Evolutionary conservation across 1,139 yeast species (phyloP).

Genomic region (Kurtzmaniella quercitrusa): DNA sequence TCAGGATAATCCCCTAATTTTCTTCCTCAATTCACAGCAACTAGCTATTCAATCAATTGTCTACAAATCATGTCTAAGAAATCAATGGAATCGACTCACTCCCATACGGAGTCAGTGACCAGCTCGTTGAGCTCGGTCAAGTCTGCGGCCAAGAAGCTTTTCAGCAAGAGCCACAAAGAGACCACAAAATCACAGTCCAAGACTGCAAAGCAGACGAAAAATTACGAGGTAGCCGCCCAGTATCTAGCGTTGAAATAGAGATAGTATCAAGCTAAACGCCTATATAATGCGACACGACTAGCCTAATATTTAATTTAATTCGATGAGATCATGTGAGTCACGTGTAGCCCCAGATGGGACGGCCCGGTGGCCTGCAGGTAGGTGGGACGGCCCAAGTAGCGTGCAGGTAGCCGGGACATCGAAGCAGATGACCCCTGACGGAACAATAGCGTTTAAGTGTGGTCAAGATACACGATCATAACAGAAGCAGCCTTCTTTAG

Average conservation of each 20-base stretch:
- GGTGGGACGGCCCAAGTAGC: not conserved
- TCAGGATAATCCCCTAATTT: too few relatives aligned
- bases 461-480: not conserved
- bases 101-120: conserved; percentile 1
- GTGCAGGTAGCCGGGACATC: not conserved
- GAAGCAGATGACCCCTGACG: not conserved
- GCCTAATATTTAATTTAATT: too few relatives aligned
- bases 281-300: too few relatives aligned
- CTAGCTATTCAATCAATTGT: not conserved
- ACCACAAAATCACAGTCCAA: not conserved
- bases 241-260: conserved; percentile 1
- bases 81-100: conserved; percentile 2
- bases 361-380: not conserved
- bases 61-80: conserved; percentile 1
- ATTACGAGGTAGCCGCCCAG: not conserved
- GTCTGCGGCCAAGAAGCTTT: not conserved
- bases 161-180: not conserved
- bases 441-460: not conserved
- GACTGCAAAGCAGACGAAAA: not conserved
- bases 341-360: not conserved
- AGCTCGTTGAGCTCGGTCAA: not conserved
- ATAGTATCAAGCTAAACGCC: not conserved
- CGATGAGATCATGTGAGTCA: not conserved
- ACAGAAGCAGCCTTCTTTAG: not conserved
- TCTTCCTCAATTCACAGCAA: not conserved